Base-by-base conservation (phyloP, 2,329 filamentous ascomycete species). In the Gnomoniopsis sp. region DNA sequence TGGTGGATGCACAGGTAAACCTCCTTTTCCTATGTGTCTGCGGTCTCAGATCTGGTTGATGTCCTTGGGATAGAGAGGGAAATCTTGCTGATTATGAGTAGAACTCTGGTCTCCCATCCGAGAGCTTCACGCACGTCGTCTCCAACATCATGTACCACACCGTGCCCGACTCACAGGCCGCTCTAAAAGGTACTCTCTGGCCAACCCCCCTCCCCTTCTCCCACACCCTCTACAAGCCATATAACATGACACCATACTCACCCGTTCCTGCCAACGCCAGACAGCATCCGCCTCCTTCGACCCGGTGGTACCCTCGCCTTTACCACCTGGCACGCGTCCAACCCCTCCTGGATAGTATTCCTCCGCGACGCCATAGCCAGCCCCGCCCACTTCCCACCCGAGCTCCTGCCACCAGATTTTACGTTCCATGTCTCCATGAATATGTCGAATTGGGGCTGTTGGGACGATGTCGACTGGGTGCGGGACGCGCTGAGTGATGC, bases 1-100 rank as follows among this genome's bases (percentile, higher is more conserved):
- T 75, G 6, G 61, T 80, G 36, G 78, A 85, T 68, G 79, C 78
- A 0, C 77, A 75, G 69, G 77, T 79, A 63, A 8, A 38, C 8
- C 8, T 38, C 15, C 8, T 38, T n/a, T n/a, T n/a, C 17, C 74
- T 66, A 6, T 6, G 19, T 33, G 17, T 3, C 2, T 14, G 26
- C 33, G n/a, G n/a, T 12, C 38, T 43, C 14, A 17, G 38, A 17
- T 15, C 6, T n/a, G 11, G 11, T 43, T 17, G 38, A 47, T 11
- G 19, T 46, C 19, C 50, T 49, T 3, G 22, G 12, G 6, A n/a
- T 19, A 7, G 44, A 7, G 21, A 10, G 4, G 3, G 12, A 43
- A 15, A n/a, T n/a, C n/a, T n/a, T 49, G 30, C 56, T 64, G 21
- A 58, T 26, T 11, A 23, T 21, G 46, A 23, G n/a, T n/a, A 70